A percentile compares a stretch with the other conserved stretches of the same genome.
phyloP scores from a whole-genome alignment of 805 yeast species.

The Brettanomyces bruxellensis region DNA sequence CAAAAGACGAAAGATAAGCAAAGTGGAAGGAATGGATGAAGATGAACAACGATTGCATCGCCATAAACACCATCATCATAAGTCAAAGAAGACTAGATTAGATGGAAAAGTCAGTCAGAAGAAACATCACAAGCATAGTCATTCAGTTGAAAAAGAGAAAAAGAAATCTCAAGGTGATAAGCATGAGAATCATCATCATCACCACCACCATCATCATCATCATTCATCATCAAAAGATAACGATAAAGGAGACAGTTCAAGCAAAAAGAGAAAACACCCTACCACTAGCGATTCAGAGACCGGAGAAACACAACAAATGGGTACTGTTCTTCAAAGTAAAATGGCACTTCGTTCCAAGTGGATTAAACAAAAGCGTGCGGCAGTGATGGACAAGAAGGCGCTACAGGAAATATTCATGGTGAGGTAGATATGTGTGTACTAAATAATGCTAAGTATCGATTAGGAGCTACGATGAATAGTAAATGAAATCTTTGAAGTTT shows the following conservation, averaged over 20 bases:
- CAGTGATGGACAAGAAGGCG: conserved; percentile 83
- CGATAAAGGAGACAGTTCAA: not conserved
- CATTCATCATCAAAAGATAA: not conserved
- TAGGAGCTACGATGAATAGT: too few species aligned
- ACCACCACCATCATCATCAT: not conserved
- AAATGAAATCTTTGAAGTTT: too few species aligned
- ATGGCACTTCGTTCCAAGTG: conserved; percentile 75
- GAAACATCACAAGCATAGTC: conserved; percentile 2
- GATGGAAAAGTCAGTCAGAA: conserved; percentile 13
- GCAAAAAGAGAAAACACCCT: not conserved
- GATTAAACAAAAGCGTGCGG: conserved; percentile 85
- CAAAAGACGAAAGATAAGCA: conserved; percentile 16
- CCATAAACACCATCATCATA: not conserved
- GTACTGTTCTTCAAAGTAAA: conserved; percentile 38
- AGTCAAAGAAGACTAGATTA: conserved; percentile 14
- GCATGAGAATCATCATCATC: not conserved
- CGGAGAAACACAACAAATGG: not conserved
- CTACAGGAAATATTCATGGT: conserved; percentile 92
- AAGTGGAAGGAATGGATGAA: conserved; percentile 14
- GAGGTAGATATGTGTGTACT: conserved; percentile 8
- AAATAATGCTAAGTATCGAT: too few species aligned
- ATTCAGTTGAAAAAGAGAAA: not conserved
- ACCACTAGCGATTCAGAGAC: not conserved
- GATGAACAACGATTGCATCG: conserved; percentile 5
- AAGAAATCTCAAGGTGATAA: too few species aligned